Conservation (phyloP, 805 yeast species). For the Kockiozyma suomiensis region DNA sequence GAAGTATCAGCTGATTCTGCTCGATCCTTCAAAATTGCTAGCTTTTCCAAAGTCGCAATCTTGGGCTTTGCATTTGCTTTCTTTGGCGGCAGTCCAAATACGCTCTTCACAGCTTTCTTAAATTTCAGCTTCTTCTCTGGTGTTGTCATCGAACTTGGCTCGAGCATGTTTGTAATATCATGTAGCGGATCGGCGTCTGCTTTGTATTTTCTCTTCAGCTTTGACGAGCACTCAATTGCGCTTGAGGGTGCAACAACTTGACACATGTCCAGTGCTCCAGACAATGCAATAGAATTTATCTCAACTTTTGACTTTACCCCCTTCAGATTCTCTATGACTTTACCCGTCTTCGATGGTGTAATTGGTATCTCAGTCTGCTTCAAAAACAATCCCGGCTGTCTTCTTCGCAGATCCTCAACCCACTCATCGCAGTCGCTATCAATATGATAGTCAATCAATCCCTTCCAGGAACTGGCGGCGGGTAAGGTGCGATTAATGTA, state of each 20-base stretch:
- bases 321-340: neutral
- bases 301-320: neutral
- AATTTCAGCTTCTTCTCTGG: neutral
- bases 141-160: neutral
- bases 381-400: constrained; percentile 61
- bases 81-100: neutral
- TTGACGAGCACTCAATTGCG: neutral
- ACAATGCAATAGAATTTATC: neutral
- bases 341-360: constrained; percentile 7
- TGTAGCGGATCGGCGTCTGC: neutral
- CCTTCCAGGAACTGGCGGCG: constrained; percentile 62
- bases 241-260: neutral
- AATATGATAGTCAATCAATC: constrained; percentile 76
- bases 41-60: neutral
- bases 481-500: constrained; percentile 63
- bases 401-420: constrained; percentile 56
- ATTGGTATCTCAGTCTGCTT: constrained; percentile 17
- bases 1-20: neutral
- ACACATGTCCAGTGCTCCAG: neutral
- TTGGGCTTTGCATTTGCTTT: neutral
- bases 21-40: constrained; percentile 3
- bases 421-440: constrained; percentile 81
- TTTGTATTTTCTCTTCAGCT: neutral
- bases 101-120: neutral
- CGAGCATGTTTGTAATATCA: constrained; percentile 3